These are phyloP conservation scores for Candida rishiriensis DNA, from an alignment of 805 yeast genomes.

Conservation along the genomic window DNA sequence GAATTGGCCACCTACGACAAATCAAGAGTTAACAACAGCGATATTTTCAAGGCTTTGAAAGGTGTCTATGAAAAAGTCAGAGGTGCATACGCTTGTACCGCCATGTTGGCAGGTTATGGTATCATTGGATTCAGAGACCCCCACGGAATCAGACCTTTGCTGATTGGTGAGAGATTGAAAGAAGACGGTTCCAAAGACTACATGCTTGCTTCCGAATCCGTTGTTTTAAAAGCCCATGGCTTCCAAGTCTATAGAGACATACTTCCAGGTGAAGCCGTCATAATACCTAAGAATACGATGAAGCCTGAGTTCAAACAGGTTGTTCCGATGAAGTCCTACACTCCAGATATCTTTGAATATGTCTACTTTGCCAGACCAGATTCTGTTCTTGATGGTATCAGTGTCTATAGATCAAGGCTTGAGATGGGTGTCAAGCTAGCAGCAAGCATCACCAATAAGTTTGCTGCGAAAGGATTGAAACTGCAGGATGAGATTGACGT, in stretches of 20 bases:
- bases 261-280: constrained; percentile 94
- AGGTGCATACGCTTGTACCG: constrained; percentile 97
- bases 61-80: constrained; percentile 79
- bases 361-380: constrained; percentile 98
- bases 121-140: constrained; percentile 96
- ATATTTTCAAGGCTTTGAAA: constrained; percentile 77
- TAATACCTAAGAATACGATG: constrained; percentile 73
- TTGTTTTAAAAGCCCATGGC: constrained; percentile 89
- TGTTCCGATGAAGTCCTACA: constrained; percentile 68
- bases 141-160: constrained; percentile 89
- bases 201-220: constrained; percentile 94
- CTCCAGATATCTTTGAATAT: constrained; percentile 96
- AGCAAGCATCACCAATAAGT: constrained; percentile 47
- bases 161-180: constrained; percentile 76
- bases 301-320: constrained; percentile 82
- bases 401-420: constrained; percentile 88
- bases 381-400: constrained; percentile 92
- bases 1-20: constrained; percentile 89
- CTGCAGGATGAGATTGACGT: constrained; percentile 71
- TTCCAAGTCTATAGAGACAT: constrained; percentile 76
- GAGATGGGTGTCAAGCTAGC: constrained; percentile 94
- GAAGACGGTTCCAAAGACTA: constrained; percentile 73
- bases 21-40: constrained; percentile 86
- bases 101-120: constrained; percentile 95
- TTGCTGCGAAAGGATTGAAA: constrained; percentile 36